Conservation (phyloP, 495 filamentous ascomycete genomes). For the Hypoxylon perforatum region DNA sequence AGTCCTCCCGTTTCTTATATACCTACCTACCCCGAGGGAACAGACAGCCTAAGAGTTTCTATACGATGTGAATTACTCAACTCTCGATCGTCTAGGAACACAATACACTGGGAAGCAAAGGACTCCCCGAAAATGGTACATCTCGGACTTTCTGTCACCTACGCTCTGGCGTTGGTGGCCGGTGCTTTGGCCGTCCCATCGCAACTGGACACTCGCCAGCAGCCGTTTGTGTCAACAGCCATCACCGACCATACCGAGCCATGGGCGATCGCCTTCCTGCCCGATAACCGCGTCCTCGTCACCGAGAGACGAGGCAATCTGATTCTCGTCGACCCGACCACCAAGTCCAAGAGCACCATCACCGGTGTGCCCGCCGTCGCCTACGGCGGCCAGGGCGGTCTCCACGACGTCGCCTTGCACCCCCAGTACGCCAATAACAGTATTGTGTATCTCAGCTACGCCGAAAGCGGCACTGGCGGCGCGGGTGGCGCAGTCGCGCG, state of each 20-base stretch:
- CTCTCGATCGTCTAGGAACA: constrained; percentile 44
- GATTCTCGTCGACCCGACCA: constrained; percentile 46
- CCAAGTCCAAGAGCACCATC: constrained; percentile 49
- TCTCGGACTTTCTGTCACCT: constrained; percentile 49
- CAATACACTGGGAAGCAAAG: constrained; percentile 44
- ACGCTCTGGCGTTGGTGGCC: constrained; percentile 47
- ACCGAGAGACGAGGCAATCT: constrained; percentile 51
- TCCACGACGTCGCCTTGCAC: constrained; percentile 51
- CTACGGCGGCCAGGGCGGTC: constrained; percentile 51
- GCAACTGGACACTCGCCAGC: constrained; percentile 46
- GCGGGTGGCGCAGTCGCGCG: constrained; percentile 49
- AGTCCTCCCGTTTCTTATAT: constrained; percentile 47
- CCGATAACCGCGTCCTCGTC: constrained; percentile 50
- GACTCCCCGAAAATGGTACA: constrained; percentile 46
- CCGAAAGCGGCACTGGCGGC: constrained; percentile 46
- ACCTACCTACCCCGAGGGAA: constrained; percentile 42
- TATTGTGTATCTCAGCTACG: constrained; percentile 53
- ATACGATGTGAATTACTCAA: constrained; percentile 40
- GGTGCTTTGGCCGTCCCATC: constrained; percentile 49
- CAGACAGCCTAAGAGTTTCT: constrained; percentile 38
- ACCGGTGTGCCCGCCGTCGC: constrained; percentile 49
- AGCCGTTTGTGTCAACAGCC: constrained; percentile 46
- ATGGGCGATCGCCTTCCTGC: constrained; percentile 52
- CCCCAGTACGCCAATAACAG: constrained; percentile 48
- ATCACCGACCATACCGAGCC: constrained; percentile 48